Conservation (phyloP, 352 stramenopile species). For the Phytophthora cryptogea region DNA sequence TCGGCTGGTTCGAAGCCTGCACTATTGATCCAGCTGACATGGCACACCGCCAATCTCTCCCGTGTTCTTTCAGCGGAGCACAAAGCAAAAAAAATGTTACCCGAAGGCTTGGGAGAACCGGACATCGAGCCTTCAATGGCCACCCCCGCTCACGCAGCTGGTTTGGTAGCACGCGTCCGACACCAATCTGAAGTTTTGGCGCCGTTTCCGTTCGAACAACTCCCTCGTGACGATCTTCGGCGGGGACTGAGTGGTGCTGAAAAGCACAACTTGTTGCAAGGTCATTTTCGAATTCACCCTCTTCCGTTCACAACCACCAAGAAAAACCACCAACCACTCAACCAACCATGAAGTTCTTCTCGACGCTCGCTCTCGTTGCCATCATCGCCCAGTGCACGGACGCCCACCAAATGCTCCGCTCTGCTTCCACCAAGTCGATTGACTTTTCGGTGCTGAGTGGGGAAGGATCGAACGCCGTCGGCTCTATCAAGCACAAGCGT, state of each 20-base stretch:
- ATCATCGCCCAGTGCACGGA: slow-evolving; percentile 19
- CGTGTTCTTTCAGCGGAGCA: not conserved
- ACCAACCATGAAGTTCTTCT: slow-evolving; percentile 27
- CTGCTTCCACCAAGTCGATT: slow-evolving; percentile 14
- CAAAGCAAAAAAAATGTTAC: slow-evolving; percentile 1
- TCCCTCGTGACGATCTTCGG: not conserved
- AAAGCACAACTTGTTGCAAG: not conserved
- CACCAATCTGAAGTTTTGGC: slow-evolving; percentile 8
- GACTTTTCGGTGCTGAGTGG: slow-evolving; percentile 20
- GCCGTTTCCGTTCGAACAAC: not conserved
- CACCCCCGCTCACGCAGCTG: slow-evolving; percentile 1
- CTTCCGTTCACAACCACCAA: slow-evolving; percentile 11
- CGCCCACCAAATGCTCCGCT: slow-evolving; percentile 29
- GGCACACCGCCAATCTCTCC: slow-evolving; percentile 13
- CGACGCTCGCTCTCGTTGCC: slow-evolving; percentile 21
- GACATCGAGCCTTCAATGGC: slow-evolving; percentile 2
- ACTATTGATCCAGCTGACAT: not conserved
- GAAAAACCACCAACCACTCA: not conserved
- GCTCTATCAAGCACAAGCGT: slow-evolving; percentile 16
- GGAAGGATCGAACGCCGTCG: slow-evolving; percentile 4
- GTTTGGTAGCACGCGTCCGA: slow-evolving; percentile 20
- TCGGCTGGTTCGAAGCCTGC: slow-evolving; percentile 18
- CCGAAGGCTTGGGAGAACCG: slow-evolving; percentile 10
- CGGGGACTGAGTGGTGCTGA: not conserved
- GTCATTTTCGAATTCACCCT: slow-evolving; percentile 26